A percentile compares a stretch with the other conserved stretches of the same genome.
These are phyloP conservation scores for Flammula alnicola DNA, from an alignment of 1,284 basidiomycete genomes.

Conservation along the genomic window DNA sequence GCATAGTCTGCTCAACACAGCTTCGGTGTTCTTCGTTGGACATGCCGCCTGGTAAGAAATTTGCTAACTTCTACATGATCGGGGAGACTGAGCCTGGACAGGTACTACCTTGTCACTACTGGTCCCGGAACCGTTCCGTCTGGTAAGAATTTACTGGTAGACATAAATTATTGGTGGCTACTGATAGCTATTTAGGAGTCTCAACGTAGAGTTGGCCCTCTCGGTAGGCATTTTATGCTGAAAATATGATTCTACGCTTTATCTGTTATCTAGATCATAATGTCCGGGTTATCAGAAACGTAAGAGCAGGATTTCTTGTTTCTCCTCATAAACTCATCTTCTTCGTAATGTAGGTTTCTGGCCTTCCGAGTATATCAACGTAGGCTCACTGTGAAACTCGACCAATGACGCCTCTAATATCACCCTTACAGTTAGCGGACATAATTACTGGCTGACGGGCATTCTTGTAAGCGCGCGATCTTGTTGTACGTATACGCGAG, in stretches of 20 bases:
- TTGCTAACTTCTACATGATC: background rate
- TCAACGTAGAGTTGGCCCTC: slow-evolving; percentile 35
- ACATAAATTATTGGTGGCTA: background rate
- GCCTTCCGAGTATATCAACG: slow-evolving; percentile 36
- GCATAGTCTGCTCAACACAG: slow-evolving; percentile 32
- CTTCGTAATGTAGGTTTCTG: slow-evolving; percentile 28
- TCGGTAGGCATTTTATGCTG: slow-evolving; percentile 25
- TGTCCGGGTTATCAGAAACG: slow-evolving; percentile 36
- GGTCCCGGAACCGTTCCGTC: slow-evolving; percentile 24
- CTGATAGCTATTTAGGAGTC: slow-evolving; percentile 28
- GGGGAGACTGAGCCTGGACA: background rate
- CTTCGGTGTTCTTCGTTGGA: slow-evolving; percentile 33
- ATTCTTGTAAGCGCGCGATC: slow-evolving; percentile 21
- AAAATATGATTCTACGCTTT: background rate
- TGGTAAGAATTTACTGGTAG: slow-evolving; percentile 26
- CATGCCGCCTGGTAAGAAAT: slow-evolving; percentile 32
- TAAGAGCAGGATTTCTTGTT: slow-evolving; percentile 15
- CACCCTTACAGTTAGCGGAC: slow-evolving; percentile 24
- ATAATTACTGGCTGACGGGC: slow-evolving; percentile 24
- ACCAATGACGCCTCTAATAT: background rate
- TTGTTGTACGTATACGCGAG: background rate
- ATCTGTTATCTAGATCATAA: slow-evolving; percentile 30
- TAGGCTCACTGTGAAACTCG: slow-evolving; percentile 15
- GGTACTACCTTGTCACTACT: slow-evolving; percentile 34
- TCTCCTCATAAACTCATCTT: background rate